Base-by-base conservation (phyloP, 2,329 filamentous ascomycete genomes). In the Aspergillus puulaauensis region DNA sequence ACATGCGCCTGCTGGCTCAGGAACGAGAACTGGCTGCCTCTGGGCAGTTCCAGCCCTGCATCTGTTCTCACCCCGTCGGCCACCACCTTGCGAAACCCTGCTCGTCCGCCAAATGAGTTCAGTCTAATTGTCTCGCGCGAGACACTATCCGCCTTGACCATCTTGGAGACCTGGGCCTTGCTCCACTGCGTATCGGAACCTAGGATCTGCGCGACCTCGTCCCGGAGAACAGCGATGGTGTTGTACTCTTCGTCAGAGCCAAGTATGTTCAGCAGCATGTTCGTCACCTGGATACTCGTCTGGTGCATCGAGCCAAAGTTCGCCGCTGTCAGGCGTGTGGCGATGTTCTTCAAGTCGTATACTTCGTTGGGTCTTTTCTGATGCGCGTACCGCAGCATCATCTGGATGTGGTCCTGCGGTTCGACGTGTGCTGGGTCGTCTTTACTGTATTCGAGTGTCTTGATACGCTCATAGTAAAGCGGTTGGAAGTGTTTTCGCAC, bases 71-170 rank as follows among this genome's bases (percentile, higher is more conserved):
- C 17, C 24, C 61, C 56, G 15, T 68, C 61, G 1, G 54, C 60
- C 21, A 70, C 50, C 4, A 73, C 70, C 48, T 64, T 67, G 40
- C 70, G 70, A 37, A 68, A 49, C 7, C 70, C 50, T 12, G 61
- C 62, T 3, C 69, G 61, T 27, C 58, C 64, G 37, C 62, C 61
- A 40, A 71, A 68, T 0, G 73, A 66, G 23, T 77, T 56, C 3
- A 75, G 47, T 2, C 79, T 72, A 21, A 80, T 66, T 2, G 78
- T 78, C 63, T 82, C 79, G 12, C 79, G 73, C 2, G 73, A 66
- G 0, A 73, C 71, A 51, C 78, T 80, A 62, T 82, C 79, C 8
- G 74, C 66, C 3, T 66, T 68, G 2, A 68, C 65, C 72, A 82
- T 74, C 12, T 70, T 66, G 67, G 7, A 48, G 2, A 52, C 44